phyloP scores from a whole-genome alignment of 2,329 filamentous ascomycete genomes.

The Endocalyx cinctus region DNA sequence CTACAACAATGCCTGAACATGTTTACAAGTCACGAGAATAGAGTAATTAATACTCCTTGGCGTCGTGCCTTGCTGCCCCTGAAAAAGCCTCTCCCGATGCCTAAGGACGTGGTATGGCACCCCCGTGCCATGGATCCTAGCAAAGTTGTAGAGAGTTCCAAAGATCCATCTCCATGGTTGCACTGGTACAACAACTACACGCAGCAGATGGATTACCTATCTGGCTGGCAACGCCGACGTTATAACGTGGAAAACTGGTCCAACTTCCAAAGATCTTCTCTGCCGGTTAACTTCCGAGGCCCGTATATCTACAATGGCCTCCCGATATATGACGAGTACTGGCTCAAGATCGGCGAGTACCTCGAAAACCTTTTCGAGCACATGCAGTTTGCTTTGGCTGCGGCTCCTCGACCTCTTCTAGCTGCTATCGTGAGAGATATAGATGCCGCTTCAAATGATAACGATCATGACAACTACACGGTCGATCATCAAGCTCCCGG shows the following conservation, averaged over 20 bases:
- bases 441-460: slow-evolving; percentile 11
- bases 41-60: slow-evolving; percentile 30
- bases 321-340: slow-evolving; percentile 24
- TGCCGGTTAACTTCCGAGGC: slow-evolving; percentile 26
- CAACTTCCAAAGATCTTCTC: slow-evolving; percentile 15
- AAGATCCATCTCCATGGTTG: slow-evolving; percentile 27
- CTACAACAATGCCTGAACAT: slow-evolving; percentile 38
- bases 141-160: slow-evolving; percentile 6
- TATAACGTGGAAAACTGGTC: slow-evolving; percentile 16
- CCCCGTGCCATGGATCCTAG: slow-evolving; percentile 12
- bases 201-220: slow-evolving; percentile 17
- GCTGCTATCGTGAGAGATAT: slow-evolving; percentile 24
- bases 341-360: slow-evolving; percentile 22
- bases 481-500: background rate
- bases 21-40: slow-evolving; percentile 34
- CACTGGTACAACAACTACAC: slow-evolving; percentile 23
- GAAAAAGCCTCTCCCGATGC: slow-evolving; percentile 15
- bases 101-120: slow-evolving; percentile 19
- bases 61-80: slow-evolving; percentile 33
- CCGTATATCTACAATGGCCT: slow-evolving; percentile 23
- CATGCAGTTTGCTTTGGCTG: slow-evolving; percentile 12
- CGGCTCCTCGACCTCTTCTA: slow-evolving; percentile 20
- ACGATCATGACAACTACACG: background rate
- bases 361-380: slow-evolving; percentile 18
- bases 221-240: slow-evolving; percentile 15